phyloP scores from a whole-genome alignment of 2,329 filamentous ascomycete genomes.

The Xylariales sp. region DNA sequence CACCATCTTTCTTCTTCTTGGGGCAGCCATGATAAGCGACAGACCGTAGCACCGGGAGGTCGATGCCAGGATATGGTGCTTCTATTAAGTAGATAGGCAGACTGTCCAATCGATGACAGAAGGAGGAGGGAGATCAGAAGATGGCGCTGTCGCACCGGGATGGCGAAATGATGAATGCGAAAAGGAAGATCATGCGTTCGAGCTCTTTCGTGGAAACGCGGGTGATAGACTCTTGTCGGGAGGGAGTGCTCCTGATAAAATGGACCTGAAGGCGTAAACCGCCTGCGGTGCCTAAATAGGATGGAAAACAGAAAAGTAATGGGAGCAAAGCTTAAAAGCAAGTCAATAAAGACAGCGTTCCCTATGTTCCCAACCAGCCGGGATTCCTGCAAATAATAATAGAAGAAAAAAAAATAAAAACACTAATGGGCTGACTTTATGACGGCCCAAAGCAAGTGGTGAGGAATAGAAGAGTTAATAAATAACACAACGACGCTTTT shows the following conservation, averaged over 20 bases:
- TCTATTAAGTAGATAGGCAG: too few species aligned
- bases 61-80: too few species aligned
- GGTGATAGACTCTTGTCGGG: conserved; percentile 8
- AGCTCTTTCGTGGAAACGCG: conserved; percentile 11
- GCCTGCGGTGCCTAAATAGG: conserved; percentile 20
- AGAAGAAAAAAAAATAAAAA: too few species aligned
- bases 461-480: conserved; percentile 1
- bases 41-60: too few species aligned
- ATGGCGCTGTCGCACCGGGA: conserved; percentile 22
- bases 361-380: neutral
- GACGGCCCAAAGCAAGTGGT: conserved; percentile 2
- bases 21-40: conserved; percentile 38
- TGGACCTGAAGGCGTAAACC: conserved; percentile 23
- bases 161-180: conserved; percentile 22
- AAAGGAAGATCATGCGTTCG: conserved; percentile 18
- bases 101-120: too few species aligned
- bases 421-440: conserved; percentile 1
- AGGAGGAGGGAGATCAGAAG: conserved; percentile 9
- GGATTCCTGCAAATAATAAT: too few species aligned
- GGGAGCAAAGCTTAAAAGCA: conserved; percentile 2
- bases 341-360: conserved; percentile 3
- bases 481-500: conserved; percentile 6
- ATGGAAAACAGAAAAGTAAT: conserved; percentile 10
- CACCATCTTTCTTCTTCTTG: conserved; percentile 60
- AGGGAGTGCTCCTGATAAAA: conserved; percentile 3